These are phyloP conservation scores for Aciculosporium take DNA, from an alignment of 2,329 filamentous ascomycete genomes.

Conservation along the genomic window DNA sequence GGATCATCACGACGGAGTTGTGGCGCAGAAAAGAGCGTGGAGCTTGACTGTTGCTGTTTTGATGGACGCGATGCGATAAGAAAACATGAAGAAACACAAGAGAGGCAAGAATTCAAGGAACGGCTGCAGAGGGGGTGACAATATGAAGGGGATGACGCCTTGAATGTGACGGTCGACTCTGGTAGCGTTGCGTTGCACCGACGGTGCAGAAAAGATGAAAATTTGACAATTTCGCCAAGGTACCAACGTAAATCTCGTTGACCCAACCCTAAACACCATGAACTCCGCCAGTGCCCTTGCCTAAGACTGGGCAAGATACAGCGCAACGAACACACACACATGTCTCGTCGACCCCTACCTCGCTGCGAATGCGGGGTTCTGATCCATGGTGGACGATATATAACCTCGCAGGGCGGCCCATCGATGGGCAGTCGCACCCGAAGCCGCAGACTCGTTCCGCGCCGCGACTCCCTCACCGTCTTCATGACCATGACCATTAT, in stretches of 20 bases:
- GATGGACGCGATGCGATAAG: not conserved
- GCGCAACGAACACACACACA: not conserved
- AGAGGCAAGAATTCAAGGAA: too few relatives aligned
- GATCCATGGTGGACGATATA: constrained; percentile 79
- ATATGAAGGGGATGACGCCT: not conserved
- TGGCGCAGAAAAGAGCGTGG: not conserved
- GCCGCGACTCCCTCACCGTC: constrained; percentile 2
- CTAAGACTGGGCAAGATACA: not conserved
- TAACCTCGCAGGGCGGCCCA: constrained; percentile 76
- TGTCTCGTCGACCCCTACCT: constrained; percentile 9
- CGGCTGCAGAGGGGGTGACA: too few relatives aligned
- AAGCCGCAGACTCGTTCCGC: constrained; percentile 3
- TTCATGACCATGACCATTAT: constrained; percentile 5
- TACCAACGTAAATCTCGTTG: not conserved
- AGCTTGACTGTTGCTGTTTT: not conserved
- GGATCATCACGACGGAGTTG: not conserved
- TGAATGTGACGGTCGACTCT: not conserved
- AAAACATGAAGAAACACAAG: not conserved
- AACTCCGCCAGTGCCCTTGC: not conserved
- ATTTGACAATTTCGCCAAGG: not conserved
- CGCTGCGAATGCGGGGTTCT: constrained; percentile 57
- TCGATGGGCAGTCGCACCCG: constrained; percentile 37
- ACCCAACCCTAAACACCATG: not conserved
- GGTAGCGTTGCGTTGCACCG: too few relatives aligned
- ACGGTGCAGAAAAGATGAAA: not conserved